A percentile compares a stretch with the other conserved stretches of the same genome.
Conservation (phyloP, 192 early-diverging fungal species). For the Coemansia sp. region DNA sequence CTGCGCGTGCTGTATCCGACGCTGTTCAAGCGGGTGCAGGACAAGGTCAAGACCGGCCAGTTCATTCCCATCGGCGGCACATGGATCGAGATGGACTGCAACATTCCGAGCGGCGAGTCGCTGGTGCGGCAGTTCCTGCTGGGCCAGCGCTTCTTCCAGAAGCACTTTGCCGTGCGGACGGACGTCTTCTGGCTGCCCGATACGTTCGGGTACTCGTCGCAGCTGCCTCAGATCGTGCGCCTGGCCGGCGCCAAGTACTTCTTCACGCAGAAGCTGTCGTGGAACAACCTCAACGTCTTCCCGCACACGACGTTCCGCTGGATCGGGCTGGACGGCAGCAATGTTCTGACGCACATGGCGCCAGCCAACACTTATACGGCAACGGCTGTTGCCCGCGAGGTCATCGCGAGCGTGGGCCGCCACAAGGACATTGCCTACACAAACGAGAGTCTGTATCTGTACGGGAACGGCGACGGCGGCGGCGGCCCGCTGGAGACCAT, state of each 20-base stretch:
- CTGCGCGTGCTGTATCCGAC: conserved; percentile 77
- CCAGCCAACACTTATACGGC: conserved; percentile 87
- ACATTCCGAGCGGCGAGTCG: conserved; percentile 95
- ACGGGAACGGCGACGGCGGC: conserved; percentile 96
- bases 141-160: conserved; percentile 86
- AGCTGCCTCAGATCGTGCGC: conserved; percentile 89
- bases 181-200: conserved; percentile 94
- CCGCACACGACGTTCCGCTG: conserved; percentile 96
- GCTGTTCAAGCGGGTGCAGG: conserved; percentile 76
- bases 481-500: conserved; percentile 82
- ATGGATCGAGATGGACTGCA: conserved; percentile 99
- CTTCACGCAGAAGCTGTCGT: conserved; percentile 98
- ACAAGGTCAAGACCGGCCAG: conserved; percentile 67
- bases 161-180: conserved; percentile 68
- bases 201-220: conserved; percentile 90
- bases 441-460: conserved; percentile 86
- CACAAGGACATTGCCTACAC: conserved; percentile 86
- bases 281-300: conserved; percentile 99
- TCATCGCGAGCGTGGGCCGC: conserved; percentile 70
- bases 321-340: conserved; percentile 85
- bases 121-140: conserved; percentile 92
- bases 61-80: conserved; percentile 95
- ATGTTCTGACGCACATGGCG: conserved; percentile 85
- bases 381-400: conserved; percentile 58
- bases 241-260: conserved; percentile 85